phyloP scores from a whole-genome alignment of 2,329 filamentous ascomycete genomes.

The Sclerotinia trifoliorum region DNA sequence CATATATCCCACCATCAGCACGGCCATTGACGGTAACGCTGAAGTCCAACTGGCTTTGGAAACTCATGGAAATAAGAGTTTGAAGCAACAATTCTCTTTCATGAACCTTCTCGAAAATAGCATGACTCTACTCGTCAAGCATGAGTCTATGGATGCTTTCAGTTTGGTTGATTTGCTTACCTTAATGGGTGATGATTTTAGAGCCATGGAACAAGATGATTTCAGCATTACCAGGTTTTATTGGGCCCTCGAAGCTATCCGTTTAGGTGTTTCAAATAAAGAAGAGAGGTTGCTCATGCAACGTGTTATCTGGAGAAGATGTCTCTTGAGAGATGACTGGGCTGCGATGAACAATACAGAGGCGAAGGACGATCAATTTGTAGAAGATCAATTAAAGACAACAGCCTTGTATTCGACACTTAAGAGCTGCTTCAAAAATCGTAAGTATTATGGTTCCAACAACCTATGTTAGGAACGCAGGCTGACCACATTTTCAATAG shows the following conservation, averaged over 20 bases:
- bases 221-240: conserved; percentile 66
- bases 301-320: conserved; percentile 81
- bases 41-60: conserved; percentile 76
- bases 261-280: conserved; percentile 52
- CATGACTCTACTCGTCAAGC: conserved; percentile 67
- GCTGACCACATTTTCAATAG: conserved; percentile 33
- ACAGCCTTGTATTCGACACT: conserved; percentile 71
- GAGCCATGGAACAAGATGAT: conserved; percentile 44
- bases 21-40: conserved; percentile 76
- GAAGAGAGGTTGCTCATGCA: conserved; percentile 57
- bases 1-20: conserved; percentile 64
- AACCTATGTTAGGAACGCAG: conserved; percentile 36
- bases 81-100: conserved; percentile 63
- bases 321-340: conserved; percentile 85
- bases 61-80: conserved; percentile 48
- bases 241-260: conserved; percentile 45
- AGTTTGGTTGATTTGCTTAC: conserved; percentile 75
- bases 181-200: conserved; percentile 55
- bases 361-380: conserved; percentile 67
- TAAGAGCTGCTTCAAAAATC: conserved; percentile 59
- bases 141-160: conserved; percentile 67
- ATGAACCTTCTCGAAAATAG: conserved; percentile 68
- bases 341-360: conserved; percentile 72
- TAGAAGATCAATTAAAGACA: conserved; percentile 58
- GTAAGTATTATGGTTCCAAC: conserved; percentile 45